A percentile compares a stretch with the other conserved stretches of the same genome.
Evolutionary conservation across 441 rosid genomes (phyloP).

Genomic region (Populus hybrid): DNA sequence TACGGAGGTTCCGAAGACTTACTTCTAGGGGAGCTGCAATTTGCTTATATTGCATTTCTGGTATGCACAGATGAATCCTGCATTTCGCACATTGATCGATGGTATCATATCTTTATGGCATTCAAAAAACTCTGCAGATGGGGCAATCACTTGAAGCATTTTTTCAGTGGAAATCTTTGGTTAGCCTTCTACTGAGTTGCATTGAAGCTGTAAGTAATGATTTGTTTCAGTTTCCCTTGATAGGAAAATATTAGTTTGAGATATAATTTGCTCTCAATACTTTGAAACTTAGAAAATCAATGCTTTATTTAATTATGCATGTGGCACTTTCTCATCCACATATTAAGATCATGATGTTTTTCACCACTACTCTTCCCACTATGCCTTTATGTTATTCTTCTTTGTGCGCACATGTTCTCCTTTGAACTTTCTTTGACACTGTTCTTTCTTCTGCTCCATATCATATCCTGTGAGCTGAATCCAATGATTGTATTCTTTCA

Average conservation of each 20-base stretch:
- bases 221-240: constrained; percentile 3
- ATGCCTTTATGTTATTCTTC: not conserved
- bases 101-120: constrained; percentile 14
- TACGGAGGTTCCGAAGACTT: constrained; percentile 70
- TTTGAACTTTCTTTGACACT: not conserved
- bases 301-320: not conserved
- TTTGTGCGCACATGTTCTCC: not conserved
- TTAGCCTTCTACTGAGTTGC: constrained; percentile 82
- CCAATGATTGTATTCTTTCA: not conserved
- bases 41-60: constrained; percentile 83
- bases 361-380: not conserved
- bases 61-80: constrained; percentile 35
- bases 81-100: constrained; percentile 5
- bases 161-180: constrained; percentile 89
- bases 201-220: constrained; percentile 67
- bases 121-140: constrained; percentile 56
- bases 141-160: constrained; percentile 91
- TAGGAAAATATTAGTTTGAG: not conserved
- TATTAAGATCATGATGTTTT: not conserved
- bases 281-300: not conserved
- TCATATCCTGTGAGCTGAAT: not conserved
- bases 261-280: not conserved
- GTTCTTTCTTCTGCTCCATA: not conserved
- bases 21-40: constrained; percentile 88
- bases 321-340: not conserved